Base-by-base conservation (phyloP, 495 filamentous ascomycete genomes). In the Glutinoglossum americanum region DNA sequence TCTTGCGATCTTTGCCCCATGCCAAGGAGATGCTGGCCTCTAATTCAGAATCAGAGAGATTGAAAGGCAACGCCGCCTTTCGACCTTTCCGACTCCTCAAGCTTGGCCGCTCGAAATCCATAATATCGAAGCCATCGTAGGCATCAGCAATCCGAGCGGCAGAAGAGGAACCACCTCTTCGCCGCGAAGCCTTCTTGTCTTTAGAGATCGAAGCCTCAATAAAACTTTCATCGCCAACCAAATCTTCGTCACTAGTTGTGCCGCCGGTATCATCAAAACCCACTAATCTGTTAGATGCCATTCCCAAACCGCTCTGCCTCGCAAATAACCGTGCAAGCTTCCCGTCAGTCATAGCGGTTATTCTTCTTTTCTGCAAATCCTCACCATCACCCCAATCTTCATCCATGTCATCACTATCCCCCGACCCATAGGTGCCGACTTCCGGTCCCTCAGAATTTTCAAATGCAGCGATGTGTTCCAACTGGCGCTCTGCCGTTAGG, bases 81-180 rank as follows among this genome's bases (percentile, higher is more conserved):
- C 78, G 74, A 41, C 77, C 78, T 62, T 81, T 83, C 45, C 75
- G 62, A 60, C 74, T 79, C 39, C 70, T 71, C 23, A 80, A 58
- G 56, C 75, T 80, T 6, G 73, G 80, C n/a, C 80, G 75, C 25
- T 83, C 75, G 66, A 83, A 85, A 61, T 92, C 87, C 79, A 87
- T 87, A 30, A 92, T 72, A 64, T 94, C 87, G 60, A 94, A 79
- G 27, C 78, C 82, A 61, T 82, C 79, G 62, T 90, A 89, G 1
- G 74, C 74, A 59, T 80, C 73, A 17, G 62, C 61, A 33, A 80
- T 75, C 13, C 80, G 67, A 0, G 80, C 78, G 0, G 82, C 83
- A 59, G 89, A 76, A 13, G 73, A 68, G 17, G 71, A 73, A 15
- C 80, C 82, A 44, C 15, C 37, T 13, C 28, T 44, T 4, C 25